Conservation (phyloP, 2,329 filamentous ascomycete genomes). For the Teratosphaeria epicoccoides region DNA sequence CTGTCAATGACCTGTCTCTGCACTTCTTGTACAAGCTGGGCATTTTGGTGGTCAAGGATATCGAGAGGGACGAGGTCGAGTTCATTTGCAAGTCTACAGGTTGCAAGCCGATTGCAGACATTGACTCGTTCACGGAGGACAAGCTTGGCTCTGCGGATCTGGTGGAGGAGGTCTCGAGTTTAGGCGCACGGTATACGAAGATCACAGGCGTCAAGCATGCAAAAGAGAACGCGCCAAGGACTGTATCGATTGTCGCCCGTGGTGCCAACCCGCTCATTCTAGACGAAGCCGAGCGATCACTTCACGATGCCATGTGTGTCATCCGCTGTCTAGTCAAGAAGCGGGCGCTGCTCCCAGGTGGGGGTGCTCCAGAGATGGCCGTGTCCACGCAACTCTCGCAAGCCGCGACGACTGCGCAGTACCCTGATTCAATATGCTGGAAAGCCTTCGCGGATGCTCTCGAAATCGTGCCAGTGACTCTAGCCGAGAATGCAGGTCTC, state of each 20-base stretch:
- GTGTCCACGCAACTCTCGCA: constrained; percentile 78
- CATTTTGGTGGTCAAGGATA: constrained; percentile 92
- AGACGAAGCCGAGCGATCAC: constrained; percentile 90
- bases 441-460: constrained; percentile 97
- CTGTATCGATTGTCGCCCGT: constrained; percentile 85
- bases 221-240: constrained; percentile 51
- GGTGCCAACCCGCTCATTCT: constrained; percentile 91
- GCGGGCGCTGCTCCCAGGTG: constrained; percentile 95
- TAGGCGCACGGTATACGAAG: constrained; percentile 87
- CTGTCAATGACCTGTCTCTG: constrained; percentile 92
- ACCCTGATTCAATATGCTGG: constrained; percentile 96
- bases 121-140: constrained; percentile 97
- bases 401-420: constrained; percentile 70
- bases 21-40: constrained; percentile 97
- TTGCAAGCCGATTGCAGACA: constrained; percentile 96
- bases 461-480: constrained; percentile 90
- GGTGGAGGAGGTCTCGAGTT: constrained; percentile 80
- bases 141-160: constrained; percentile 91
- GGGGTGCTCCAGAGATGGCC: constrained; percentile 92
- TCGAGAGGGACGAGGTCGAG: constrained; percentile 96
- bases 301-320: constrained; percentile 96
- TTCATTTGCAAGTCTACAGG: constrained; percentile 99
- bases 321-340: constrained; percentile 98
- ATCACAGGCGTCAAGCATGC: constrained; percentile 78
- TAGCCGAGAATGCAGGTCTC: constrained; percentile 92